A percentile compares a stretch with the other conserved stretches of the same genome.
Evolutionary conservation across 352 stramenopile species (phyloP).

Genomic region (Globisporangium irregulare): DNA sequence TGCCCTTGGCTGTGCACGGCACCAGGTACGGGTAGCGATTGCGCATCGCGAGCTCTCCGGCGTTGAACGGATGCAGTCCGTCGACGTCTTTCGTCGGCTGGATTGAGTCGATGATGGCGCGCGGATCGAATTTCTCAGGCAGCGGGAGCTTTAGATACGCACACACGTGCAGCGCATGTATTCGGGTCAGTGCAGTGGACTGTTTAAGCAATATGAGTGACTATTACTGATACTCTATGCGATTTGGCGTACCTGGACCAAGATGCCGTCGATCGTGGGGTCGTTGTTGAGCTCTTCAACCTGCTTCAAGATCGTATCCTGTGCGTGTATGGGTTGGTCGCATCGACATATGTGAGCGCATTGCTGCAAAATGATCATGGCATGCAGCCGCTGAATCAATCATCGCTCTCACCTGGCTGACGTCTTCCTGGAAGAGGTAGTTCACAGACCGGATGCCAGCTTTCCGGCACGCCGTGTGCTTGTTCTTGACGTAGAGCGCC

Average conservation of each 20-base stretch:
- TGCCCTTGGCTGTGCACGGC: constrained; percentile 97
- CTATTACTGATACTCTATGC: background rate
- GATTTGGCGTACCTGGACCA: constrained; percentile 76
- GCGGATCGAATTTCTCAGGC: constrained; percentile 91
- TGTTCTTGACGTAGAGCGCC: constrained; percentile 98
- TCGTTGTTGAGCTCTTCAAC: constrained; percentile 76
- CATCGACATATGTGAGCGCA: background rate
- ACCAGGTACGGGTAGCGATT: constrained; percentile 88
- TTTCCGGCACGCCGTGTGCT: constrained; percentile 95
- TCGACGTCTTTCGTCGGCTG: constrained; percentile 97
- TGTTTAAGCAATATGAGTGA: background rate
- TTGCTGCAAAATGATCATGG: background rate
- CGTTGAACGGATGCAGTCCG: constrained; percentile 97
- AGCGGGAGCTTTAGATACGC: constrained; percentile 80
- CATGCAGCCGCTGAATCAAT: background rate
- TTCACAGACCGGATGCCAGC: constrained; percentile 92
- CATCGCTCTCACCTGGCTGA: constrained; percentile 41
- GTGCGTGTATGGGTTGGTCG: background rate
- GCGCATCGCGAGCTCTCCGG: constrained; percentile 88
- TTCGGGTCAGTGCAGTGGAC: background rate
- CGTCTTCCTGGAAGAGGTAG: constrained; percentile 66
- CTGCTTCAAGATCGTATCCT: constrained; percentile 60
- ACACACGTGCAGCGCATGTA: background rate
- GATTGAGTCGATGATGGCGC: constrained; percentile 92
- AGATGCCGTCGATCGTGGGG: constrained; percentile 77